These are phyloP conservation scores for Hymenoscyphus fraxineus DNA, from an alignment of 2,329 filamentous ascomycete genomes.

Conservation along the genomic window DNA sequence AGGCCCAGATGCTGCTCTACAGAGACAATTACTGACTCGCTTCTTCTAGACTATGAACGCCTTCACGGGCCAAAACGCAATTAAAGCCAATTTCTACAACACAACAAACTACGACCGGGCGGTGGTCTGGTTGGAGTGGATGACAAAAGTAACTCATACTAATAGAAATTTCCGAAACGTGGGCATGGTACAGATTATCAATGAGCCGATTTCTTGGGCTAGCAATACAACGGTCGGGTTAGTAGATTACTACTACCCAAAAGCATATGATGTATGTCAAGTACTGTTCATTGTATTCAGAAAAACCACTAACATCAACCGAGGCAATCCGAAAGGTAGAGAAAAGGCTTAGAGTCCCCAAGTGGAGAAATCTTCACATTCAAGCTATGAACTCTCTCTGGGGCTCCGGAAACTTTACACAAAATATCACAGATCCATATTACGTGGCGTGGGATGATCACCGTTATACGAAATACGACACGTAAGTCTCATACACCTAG, in stretches of 20 bases:
- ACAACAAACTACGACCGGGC: conserved; percentile 54
- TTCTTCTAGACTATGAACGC: no score
- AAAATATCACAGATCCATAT: no score
- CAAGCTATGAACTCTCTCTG: conserved; percentile 51
- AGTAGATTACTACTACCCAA: conserved; percentile 45
- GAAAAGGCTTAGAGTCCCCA: conserved; percentile 40
- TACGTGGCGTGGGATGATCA: conserved; percentile 51
- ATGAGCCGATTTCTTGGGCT: conserved; percentile 52
- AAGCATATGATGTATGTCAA: conserved; percentile 40
- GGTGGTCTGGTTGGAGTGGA: conserved; percentile 50
- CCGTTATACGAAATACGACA: background rate
- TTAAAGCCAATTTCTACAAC: no score
- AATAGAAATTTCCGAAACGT: conserved; percentile 47
- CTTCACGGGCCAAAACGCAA: no score
- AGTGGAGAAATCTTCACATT: conserved; percentile 48
- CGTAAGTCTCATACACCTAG: background rate
- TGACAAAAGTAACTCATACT: conserved; percentile 49
- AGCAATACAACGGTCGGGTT: conserved; percentile 37
- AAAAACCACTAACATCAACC: no score
- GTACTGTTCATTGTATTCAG: no score
- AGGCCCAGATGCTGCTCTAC: no score
- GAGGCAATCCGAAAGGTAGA: conserved; percentile 49
- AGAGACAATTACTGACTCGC: no score
- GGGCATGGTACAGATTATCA: conserved; percentile 56
- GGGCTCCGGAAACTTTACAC: no score